phyloP scores from a whole-genome alignment of 2,329 filamentous ascomycete species.

The Clarireedia hainanense region DNA sequence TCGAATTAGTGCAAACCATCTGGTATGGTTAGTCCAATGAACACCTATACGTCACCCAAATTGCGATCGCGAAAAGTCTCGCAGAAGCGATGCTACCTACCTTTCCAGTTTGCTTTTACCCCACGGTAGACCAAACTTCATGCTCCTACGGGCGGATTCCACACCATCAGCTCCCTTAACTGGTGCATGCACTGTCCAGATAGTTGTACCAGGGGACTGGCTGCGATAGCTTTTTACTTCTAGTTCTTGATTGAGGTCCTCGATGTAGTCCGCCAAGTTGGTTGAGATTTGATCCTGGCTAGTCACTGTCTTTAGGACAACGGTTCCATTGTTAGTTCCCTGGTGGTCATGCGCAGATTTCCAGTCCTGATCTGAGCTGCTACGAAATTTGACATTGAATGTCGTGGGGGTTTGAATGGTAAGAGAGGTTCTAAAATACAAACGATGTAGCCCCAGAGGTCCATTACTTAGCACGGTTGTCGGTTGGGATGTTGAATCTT shows the following conservation, averaged over 20 bases:
- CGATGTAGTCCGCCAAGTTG: slow-evolving; percentile 41
- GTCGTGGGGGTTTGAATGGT: slow-evolving; percentile 40
- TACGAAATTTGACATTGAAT: slow-evolving; percentile 67
- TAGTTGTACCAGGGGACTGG: slow-evolving; percentile 58
- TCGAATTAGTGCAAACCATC: slow-evolving; percentile 77
- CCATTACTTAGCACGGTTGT: slow-evolving; percentile 42
- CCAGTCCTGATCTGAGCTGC: slow-evolving; percentile 47
- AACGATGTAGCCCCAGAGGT: slow-evolving; percentile 28
- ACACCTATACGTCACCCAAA: neutral
- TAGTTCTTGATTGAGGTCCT: slow-evolving; percentile 48
- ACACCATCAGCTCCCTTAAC: slow-evolving; percentile 49
- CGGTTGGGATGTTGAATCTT: slow-evolving; percentile 30
- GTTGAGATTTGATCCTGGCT: slow-evolving; percentile 20
- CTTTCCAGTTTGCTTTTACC: slow-evolving; percentile 26
- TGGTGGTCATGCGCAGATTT: slow-evolving; percentile 62
- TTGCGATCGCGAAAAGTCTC: too few species aligned
- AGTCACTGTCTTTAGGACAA: slow-evolving; percentile 42
- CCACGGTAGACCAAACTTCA: slow-evolving; percentile 29
- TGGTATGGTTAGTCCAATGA: slow-evolving; percentile 24
- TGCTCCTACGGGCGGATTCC: slow-evolving; percentile 44
- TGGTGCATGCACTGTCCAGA: slow-evolving; percentile 59
- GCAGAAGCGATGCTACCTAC: slow-evolving; percentile 13
- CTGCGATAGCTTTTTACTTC: slow-evolving; percentile 47
- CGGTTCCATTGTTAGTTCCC: slow-evolving; percentile 52
- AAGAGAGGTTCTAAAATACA: slow-evolving; percentile 49